Base-by-base conservation (phyloP, 768 basidiomycete species). In the Fomitopsis serialis region DNA sequence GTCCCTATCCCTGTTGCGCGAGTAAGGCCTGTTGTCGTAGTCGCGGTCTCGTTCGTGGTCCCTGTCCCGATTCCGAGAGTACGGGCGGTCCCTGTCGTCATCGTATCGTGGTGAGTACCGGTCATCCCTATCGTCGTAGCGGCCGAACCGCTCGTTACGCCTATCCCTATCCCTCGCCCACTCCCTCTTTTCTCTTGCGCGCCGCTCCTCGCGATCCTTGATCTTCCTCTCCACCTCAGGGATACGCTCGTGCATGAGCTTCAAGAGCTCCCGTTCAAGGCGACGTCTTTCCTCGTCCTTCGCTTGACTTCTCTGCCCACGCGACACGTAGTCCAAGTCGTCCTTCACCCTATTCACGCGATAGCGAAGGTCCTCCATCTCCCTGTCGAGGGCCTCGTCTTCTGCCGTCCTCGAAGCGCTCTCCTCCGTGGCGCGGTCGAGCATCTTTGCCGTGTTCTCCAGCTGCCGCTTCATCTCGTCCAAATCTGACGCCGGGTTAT, bases 171-270 rank as follows among this genome's bases (percentile, higher is more conserved):
- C 88, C 52, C 87, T 74, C 1, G 78, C 72, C 78, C 87, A 87
- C 42, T 92, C 85, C 35, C 91, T 74, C 60, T 85, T 85, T 63
- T 97, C 92, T 61, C 81, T 74, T 57, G 87, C 82, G 65, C 78
- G 85, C 58, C 84, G 76, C 55, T 85, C 84, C 45, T 96, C 90
- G 43, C 89, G 70, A 13, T 83, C 84, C 63, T 90, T 82, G 46
- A 97, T 82, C 66, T 82, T 84, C 58, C 85, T 78, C 70, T 98
- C 94, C 7, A 99, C 79, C 52, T 92, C 91, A 0, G 97, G 97
- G 4, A 99, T 76, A 44, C 87, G 80, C 64, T 96, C 92, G 63
- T 98, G 94, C 84, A 90, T 82, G 49, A 99, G 73, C 44, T 77
- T 74, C 52, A 96, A 68, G 19, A 98, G 73, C 61, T 98, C 93